Evolutionary conservation across 2,329 filamentous ascomycete genomes (phyloP).

Genomic region (Atkinsonella hypoxylon): DNA sequence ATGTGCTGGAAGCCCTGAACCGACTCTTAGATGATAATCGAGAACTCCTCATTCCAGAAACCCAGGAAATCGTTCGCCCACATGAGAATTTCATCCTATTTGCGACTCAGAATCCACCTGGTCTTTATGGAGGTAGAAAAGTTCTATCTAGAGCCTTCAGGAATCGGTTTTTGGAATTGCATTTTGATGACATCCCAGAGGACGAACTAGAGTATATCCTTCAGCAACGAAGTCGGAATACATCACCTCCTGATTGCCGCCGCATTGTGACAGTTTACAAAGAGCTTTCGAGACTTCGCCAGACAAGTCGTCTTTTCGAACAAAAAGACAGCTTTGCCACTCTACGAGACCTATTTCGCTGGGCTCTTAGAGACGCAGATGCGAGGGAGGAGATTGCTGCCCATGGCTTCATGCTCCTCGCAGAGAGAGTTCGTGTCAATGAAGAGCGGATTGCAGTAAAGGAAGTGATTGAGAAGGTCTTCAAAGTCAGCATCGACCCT

Average conservation of each 20-base stretch:
- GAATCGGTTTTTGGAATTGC: constrained; percentile 91
- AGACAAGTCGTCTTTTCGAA: constrained; percentile 86
- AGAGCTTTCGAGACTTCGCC: constrained; percentile 77
- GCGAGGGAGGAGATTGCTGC: constrained; percentile 78
- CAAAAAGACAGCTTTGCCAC: constrained; percentile 97
- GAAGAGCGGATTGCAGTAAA: constrained; percentile 81
- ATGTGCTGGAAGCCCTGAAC: constrained; percentile 93
- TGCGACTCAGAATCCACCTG: constrained; percentile 92
- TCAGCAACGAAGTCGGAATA: constrained; percentile 71
- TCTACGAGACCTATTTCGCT: constrained; percentile 86
- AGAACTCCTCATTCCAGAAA: constrained; percentile 91
- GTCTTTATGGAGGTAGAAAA: constrained; percentile 90
- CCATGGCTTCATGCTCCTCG: constrained; percentile 93
- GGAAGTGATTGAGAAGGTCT: constrained; percentile 75
- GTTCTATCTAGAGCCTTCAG: constrained; percentile 87
- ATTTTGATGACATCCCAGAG: constrained; percentile 96
- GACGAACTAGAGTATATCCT: constrained; percentile 87
- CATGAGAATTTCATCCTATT: constrained; percentile 97
- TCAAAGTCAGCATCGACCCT: constrained; percentile 75
- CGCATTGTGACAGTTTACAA: constrained; percentile 90
- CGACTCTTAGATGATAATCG: constrained; percentile 91
- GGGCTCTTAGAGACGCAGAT: constrained; percentile 78
- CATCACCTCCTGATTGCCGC: constrained; percentile 81
- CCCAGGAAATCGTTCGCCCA: constrained; percentile 83
- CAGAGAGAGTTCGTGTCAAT: constrained; percentile 82